Base-by-base conservation (phyloP, 768 basidiomycete genomes). In the Dentipellis sp. region DNA sequence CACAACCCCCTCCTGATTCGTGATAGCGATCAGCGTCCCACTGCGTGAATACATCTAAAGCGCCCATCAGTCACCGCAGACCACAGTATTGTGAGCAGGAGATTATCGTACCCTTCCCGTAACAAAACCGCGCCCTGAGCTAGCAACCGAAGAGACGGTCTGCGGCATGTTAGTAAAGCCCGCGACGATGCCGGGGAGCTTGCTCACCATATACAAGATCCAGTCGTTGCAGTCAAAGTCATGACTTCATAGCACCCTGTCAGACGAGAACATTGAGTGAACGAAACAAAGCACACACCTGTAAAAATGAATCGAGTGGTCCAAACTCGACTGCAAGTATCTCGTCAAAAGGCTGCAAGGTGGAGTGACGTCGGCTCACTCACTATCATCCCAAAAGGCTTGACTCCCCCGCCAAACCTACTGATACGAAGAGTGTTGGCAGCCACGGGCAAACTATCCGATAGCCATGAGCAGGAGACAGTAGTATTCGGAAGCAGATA, bases 221-320 rank as follows among this genome's bases (percentile, higher is more conserved):
- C 90, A 92, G 57, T 91, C 85, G 23, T 83, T 84, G 63, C 86
- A 88, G 64, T 88, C 75, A 62, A 93, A 88, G 49, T 77, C 69
- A 62, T 91, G 77, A 60, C 88, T 91, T 61, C 35, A 49, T 21
- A 57, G 35, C 17, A 10, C 29, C 6, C 3, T 29, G 29, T 29
- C 3, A 29, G 29, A 29, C 6, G 29, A 29, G 35, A 37, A 37
- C 19, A 8, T 37, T 14, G 29, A 12, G 46, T 19, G 21, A 45
- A 10, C 21, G 10, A 4, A 45, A 38, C 38, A 35, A 36, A 21
- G n/a, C 14, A 63, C 80, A 65, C 66, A 87, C 88, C 79, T 76
- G 62, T 91, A 92, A 67, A 83, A 92, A 73, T 79, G 86, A 56
- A 93, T 82, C 37, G 84, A 75, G 69, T 93, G 90, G 68, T 91